Evolutionary conservation across 1,284 basidiomycete species (phyloP), one percentile per base, ranked within the genome.

Genomic region (Rhodotorula glutinis): DNA sequence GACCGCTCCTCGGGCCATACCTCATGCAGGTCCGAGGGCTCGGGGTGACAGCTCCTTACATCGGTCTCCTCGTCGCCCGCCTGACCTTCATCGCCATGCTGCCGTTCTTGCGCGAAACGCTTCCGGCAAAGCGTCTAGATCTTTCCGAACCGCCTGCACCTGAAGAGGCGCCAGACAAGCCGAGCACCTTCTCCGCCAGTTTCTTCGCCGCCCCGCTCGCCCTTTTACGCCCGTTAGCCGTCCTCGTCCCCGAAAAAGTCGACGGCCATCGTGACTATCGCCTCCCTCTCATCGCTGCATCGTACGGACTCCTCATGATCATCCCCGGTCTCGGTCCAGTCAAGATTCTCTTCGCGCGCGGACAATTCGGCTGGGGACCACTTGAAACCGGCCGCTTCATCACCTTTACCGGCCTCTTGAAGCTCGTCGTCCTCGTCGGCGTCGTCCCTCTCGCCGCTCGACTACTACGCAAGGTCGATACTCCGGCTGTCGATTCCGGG

Each of bases 91-190:
- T 66, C 29, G n/a, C 57, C 21, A 1, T 43, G 16, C 7, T 70
- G 27, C 52, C 64, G 4, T 33, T 71, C 61, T 47, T 73, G 57
- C 72, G 69, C 27, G 72, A 73, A 21, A 69, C 69, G 1, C 62
- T 71, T 25, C 51, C 59, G 10, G 46, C n/a, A 21, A 21, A n/a
- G 4, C 46, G n/a, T 21, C 21, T n/a, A 19, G 46, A 47, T 21
- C 23, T n/a, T 11, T 47, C 21, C 23, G 46, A 47, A 10, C 21
- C 10, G 23, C 23, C 46, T 11, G 21, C 19, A 17, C n/a, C 46
- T 11, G 46, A 47, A 19, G 46, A 47, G 11, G 23, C 3, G 25
- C 25, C n/a, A 13, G 49, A 27, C 49, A 51, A 25, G 16, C 49
- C 49, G 49, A 23, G 25, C 25, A 7, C 25, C 25, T 51, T 51